A percentile compares a stretch with the other conserved stretches of the same genome.
These are phyloP conservation scores for Kuraishia ogatae DNA, from an alignment of 805 yeast species.

Conservation along the genomic window DNA sequence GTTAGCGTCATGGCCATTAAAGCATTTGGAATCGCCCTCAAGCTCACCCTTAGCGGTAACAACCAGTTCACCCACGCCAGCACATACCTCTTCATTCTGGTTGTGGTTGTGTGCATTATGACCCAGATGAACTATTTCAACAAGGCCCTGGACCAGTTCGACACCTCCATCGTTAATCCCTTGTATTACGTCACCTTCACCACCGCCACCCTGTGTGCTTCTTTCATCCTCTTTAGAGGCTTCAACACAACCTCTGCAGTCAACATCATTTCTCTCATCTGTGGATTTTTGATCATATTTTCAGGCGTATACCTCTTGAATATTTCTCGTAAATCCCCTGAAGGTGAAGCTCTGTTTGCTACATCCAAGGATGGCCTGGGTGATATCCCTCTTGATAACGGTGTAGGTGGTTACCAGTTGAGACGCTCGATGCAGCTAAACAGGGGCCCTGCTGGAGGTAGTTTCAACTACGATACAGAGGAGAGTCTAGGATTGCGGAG, in stretches of 20 bases:
- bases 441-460: slow-evolving; percentile 28
- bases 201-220: slow-evolving; percentile 77
- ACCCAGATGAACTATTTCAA: slow-evolving; percentile 93
- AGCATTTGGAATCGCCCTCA: slow-evolving; percentile 88
- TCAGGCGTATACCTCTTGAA: slow-evolving; percentile 81
- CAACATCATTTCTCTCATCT: slow-evolving; percentile 70
- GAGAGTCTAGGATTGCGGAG: slow-evolving; percentile 49
- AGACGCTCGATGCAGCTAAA: slow-evolving; percentile 67
- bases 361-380: slow-evolving; percentile 44
- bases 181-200: slow-evolving; percentile 87
- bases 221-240: slow-evolving; percentile 78
- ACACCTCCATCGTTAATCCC: slow-evolving; percentile 87
- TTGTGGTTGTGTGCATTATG: slow-evolving; percentile 72
- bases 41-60: slow-evolving; percentile 74
- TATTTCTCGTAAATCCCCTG: slow-evolving; percentile 59
- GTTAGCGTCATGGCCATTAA: slow-evolving; percentile 87
- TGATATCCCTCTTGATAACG: slow-evolving; percentile 78
- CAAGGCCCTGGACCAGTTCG: slow-evolving; percentile 89
- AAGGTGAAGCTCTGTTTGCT: slow-evolving; percentile 35
- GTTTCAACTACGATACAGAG: slow-evolving; percentile 20
- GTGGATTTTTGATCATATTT: slow-evolving; percentile 82
- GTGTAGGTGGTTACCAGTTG: slow-evolving; percentile 63
- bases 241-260: slow-evolving; percentile 78
- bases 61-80: slow-evolving; percentile 83
- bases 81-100: slow-evolving; percentile 71